phyloP scores from a whole-genome alignment of 1,284 basidiomycete genomes.

The Trametes polyzona region DNA sequence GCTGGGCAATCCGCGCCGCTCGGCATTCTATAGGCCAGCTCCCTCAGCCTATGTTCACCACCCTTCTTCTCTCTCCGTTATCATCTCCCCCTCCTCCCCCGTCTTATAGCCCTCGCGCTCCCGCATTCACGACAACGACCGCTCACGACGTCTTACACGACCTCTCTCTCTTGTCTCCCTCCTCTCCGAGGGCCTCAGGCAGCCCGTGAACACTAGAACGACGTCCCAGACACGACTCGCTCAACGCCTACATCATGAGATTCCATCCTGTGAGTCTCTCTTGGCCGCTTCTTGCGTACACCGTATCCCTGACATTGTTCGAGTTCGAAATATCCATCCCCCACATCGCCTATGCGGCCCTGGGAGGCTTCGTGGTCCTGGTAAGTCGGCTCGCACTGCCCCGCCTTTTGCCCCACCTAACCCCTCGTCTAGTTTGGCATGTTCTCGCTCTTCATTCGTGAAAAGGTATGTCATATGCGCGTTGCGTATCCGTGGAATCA shows the following conservation, averaged over 20 bases:
- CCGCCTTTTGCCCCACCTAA: conserved; percentile 43
- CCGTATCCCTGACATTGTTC: background rate
- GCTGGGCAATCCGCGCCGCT: conserved; percentile 29
- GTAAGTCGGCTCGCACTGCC: conserved; percentile 57
- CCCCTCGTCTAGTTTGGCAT: conserved; percentile 76
- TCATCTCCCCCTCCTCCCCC: conserved; percentile 21
- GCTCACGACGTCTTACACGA: conserved; percentile 16
- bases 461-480: conserved; percentile 58
- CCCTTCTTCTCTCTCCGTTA: conserved; percentile 24
- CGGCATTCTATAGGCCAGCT: conserved; percentile 25
- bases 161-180: conserved; percentile 10
- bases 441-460: conserved; percentile 92
- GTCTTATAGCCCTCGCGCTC: conserved; percentile 3
- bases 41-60: conserved; percentile 17
- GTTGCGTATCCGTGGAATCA: background rate
- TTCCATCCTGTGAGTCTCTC: conserved; percentile 30
- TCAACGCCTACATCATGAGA: conserved; percentile 21
- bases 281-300: background rate
- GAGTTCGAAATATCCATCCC: conserved; percentile 73
- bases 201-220: conserved; percentile 7
- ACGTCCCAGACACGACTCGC: conserved; percentile 12
- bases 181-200: conserved; percentile 1
- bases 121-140: conserved; percentile 15
- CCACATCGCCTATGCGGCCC: conserved; percentile 80
- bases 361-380: conserved; percentile 86